Percentiles rank a stretch among this genome's conserved stretches.
phyloP scores from a whole-genome alignment of 2,329 filamentous ascomycete species.

The Ophiostoma novo-ulmi region DNA sequence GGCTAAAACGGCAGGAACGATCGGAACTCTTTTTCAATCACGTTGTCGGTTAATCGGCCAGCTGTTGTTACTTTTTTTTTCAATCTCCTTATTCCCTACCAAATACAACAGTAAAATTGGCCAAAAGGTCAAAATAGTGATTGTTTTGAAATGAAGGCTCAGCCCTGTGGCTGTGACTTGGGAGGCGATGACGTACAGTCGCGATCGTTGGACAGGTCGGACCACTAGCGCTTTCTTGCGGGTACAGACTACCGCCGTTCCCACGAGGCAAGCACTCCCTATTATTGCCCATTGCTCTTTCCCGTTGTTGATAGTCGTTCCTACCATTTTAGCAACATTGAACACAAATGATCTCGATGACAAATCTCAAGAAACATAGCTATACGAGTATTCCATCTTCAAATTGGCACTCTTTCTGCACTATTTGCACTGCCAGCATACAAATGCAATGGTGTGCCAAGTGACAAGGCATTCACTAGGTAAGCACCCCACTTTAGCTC shows the following conservation, averaged over 20 bases:
- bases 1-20: not conserved
- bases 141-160: constrained; percentile 9
- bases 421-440: not conserved
- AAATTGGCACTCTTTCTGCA: too few relatives aligned
- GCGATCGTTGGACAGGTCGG: not conserved
- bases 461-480: constrained; percentile 1
- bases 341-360: not conserved
- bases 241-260: not conserved
- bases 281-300: not conserved
- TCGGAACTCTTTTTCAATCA: not conserved
- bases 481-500: constrained; percentile 1
- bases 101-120: not conserved
- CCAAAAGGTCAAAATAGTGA: not conserved
- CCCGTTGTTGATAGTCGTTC: not conserved
- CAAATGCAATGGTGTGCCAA: not conserved
- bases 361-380: not conserved
- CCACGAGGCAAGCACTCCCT: not conserved
- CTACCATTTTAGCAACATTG: not conserved
- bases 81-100: not conserved
- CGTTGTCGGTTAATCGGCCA: not conserved
- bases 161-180: constrained; percentile 24
- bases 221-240: not conserved
- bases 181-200: constrained; percentile 23
- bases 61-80: not conserved
- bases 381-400: not conserved